Conservation (phyloP, 306 rosid species). For the Canavalia ensiformis region DNA sequence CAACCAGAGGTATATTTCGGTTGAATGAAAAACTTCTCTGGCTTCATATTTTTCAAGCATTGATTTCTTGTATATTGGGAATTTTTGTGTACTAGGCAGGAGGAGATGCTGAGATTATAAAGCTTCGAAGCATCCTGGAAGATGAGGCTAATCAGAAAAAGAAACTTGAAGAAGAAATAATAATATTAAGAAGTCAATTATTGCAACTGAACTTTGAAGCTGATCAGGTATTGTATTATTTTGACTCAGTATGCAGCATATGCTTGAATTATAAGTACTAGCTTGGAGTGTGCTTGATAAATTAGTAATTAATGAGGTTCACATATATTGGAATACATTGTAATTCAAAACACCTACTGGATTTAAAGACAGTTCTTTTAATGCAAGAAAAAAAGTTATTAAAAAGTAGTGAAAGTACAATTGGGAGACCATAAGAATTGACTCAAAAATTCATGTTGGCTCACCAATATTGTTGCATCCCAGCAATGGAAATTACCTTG, state of each 20-base stretch:
- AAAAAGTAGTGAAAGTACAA: background rate
- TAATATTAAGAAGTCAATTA: constrained; percentile 75
- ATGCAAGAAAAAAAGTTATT: constrained; percentile 7
- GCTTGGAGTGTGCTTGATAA: constrained; percentile 5
- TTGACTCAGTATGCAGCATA: constrained; percentile 24
- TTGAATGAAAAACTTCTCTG: constrained; percentile 8
- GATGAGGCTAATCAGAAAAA: constrained; percentile 71
- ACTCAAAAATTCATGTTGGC: background rate
- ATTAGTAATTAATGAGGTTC: background rate
- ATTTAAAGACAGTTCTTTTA: background rate
- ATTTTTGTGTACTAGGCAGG: constrained; percentile 63
- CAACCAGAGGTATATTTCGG: constrained; percentile 56
- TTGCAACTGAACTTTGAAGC: constrained; percentile 77
- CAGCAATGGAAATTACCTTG: background rate
- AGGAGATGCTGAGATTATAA: constrained; percentile 61
- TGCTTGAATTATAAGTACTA: background rate
- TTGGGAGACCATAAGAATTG: background rate
- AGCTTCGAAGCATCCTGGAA: constrained; percentile 62
- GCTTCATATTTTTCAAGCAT: constrained; percentile 30
- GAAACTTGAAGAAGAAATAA: constrained; percentile 81
- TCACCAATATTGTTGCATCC: constrained; percentile 1
- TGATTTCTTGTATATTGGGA: constrained; percentile 40
- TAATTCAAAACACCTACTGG: constrained; percentile 16
- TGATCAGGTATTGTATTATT: constrained; percentile 65
- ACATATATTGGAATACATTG: background rate